phyloP scores from a whole-genome alignment of 139 green algal genomes.

The Asterochloris sp. region DNA sequence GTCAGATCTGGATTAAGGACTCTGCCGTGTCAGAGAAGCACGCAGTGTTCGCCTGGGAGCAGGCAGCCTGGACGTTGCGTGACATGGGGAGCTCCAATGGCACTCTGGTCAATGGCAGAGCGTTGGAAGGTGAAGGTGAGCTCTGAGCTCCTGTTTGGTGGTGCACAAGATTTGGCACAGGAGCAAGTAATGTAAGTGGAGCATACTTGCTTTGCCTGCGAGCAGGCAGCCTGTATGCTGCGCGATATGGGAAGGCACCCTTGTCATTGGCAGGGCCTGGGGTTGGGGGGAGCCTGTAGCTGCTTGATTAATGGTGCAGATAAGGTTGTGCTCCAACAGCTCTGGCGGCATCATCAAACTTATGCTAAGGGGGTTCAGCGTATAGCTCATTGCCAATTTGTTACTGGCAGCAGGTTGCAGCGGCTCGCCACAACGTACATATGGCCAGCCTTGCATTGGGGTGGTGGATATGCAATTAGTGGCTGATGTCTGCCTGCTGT shows the following conservation, averaged over 20 bases:
- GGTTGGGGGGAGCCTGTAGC: too few relatives aligned
- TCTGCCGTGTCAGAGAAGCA: constrained; percentile 60
- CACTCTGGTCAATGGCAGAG: constrained; percentile 46
- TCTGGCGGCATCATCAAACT: too few relatives aligned
- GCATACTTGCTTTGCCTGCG: constrained; percentile 53
- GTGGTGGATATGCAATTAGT: too few relatives aligned
- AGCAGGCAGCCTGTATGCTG: constrained; percentile 27
- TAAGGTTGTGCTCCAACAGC: too few relatives aligned
- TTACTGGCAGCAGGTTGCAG: too few relatives aligned
- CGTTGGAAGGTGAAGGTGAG: constrained; percentile 29
- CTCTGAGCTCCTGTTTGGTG: background rate
- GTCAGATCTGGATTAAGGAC: constrained; percentile 64
- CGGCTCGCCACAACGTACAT: too few relatives aligned
- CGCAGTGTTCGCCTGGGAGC: constrained; percentile 47
- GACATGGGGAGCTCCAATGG: constrained; percentile 70
- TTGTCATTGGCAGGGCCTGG: background rate
- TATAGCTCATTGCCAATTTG: too few relatives aligned
- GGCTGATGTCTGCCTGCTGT: too few relatives aligned
- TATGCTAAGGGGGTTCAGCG: too few relatives aligned
- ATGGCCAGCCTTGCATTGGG: too few relatives aligned
- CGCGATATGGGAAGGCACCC: background rate
- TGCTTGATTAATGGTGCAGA: too few relatives aligned
- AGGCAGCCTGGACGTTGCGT: constrained; percentile 37
- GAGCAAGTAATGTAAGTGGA: constrained; percentile 58
- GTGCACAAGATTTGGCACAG: constrained; percentile 3